Percentiles rank a stretch among this genome's conserved stretches.
phyloP scores from a whole-genome alignment of 805 yeast species.

The Clavispora santaluciae region DNA sequence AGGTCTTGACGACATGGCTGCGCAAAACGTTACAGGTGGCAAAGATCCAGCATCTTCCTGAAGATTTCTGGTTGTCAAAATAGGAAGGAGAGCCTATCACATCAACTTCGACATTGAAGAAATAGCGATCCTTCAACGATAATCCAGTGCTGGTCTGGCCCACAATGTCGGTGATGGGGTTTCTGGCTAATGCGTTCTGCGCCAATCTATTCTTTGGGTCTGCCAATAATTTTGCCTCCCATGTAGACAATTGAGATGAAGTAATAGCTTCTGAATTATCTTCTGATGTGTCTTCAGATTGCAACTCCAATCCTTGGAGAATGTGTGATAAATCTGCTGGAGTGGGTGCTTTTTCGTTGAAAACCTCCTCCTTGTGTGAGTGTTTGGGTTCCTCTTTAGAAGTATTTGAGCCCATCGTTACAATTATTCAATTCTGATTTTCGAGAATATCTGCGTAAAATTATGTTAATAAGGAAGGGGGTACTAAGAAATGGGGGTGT shows the following conservation, averaged over 20 bases:
- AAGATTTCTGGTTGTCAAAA: constrained; percentile 56
- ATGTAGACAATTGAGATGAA: constrained; percentile 27
- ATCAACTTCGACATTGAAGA: constrained; percentile 34
- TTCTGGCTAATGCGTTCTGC: constrained; percentile 49
- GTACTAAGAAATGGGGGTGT: no score
- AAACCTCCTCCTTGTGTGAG: background rate
- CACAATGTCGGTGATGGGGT: constrained; percentile 40
- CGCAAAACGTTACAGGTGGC: constrained; percentile 77
- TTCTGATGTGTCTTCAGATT: background rate
- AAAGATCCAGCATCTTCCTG: constrained; percentile 88
- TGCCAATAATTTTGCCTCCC: constrained; percentile 43
- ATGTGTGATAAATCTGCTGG: background rate
- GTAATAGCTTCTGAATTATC: constrained; percentile 6
- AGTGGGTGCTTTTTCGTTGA: constrained; percentile 1
- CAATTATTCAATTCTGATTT: background rate
- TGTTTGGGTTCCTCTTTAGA: background rate
- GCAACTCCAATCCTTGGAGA: constrained; percentile 4
- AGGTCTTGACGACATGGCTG: constrained; percentile 53
- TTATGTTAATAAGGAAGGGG: no score
- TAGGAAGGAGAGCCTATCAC: constrained; percentile 32
- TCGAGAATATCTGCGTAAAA: no score
- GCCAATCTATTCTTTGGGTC: constrained; percentile 50
- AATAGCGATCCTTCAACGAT: constrained; percentile 23
- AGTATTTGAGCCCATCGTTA: constrained; percentile 1
- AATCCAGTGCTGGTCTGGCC: constrained; percentile 23